Conservation (phyloP, 2,329 filamentous ascomycete genomes). For the Colletotrichum spinosum region DNA sequence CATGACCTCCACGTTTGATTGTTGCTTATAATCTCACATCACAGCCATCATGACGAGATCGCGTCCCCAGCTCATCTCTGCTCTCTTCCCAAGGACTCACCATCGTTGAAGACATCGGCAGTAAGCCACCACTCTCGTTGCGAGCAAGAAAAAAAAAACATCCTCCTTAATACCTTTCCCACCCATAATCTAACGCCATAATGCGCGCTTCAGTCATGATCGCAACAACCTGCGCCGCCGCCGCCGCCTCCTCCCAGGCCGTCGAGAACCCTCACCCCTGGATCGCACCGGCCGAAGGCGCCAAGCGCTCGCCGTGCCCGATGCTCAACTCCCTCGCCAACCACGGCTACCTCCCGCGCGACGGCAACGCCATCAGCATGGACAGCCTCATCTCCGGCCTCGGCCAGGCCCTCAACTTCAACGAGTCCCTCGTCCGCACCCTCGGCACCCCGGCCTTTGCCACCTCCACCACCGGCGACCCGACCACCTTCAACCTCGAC, state of each 20-base stretch:
- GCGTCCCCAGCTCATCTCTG: not conserved
- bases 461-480: constrained; percentile 38
- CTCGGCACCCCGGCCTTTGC: constrained; percentile 49
- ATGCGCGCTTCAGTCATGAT: constrained; percentile 33
- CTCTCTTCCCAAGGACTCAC: too few species aligned
- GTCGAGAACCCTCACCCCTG: constrained; percentile 18
- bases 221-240: constrained; percentile 20
- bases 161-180: not conserved
- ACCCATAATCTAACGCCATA: not conserved
- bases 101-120: constrained; percentile 12
- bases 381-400: constrained; percentile 38
- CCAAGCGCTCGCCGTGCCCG: constrained; percentile 55
- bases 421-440: constrained; percentile 40
- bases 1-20: not conserved
- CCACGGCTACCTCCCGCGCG: constrained; percentile 41
- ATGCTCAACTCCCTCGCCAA: constrained; percentile 42
- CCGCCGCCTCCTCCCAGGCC: constrained; percentile 8
- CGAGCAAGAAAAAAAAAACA: not conserved
- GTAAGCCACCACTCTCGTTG: constrained; percentile 11
- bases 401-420: constrained; percentile 38
- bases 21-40: not conserved
- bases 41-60: not conserved
- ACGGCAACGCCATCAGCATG: constrained; percentile 38
- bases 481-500: constrained; percentile 39
- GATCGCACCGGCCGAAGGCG: constrained; percentile 18